Evolutionary conservation across 2,329 filamentous ascomycete genomes (phyloP).

Genomic region (Fusarium anthophilum): DNA sequence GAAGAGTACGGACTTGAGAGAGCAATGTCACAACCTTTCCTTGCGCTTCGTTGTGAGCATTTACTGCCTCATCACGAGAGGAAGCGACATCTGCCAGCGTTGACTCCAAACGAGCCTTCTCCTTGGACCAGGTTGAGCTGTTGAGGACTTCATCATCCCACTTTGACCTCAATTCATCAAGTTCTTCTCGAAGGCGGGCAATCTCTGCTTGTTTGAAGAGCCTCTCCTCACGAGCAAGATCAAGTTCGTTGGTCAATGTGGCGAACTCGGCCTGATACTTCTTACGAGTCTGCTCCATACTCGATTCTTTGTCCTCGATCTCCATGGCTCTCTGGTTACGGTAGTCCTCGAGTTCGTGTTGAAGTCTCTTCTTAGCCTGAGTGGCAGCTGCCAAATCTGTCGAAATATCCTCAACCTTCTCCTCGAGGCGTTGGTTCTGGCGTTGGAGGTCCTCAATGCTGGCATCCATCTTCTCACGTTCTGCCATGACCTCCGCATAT

Average conservation of each 20-base stretch:
- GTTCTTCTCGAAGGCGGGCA: constrained; percentile 88
- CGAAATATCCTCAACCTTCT: constrained; percentile 88
- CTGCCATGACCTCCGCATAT: constrained; percentile 88
- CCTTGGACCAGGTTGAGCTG: constrained; percentile 97
- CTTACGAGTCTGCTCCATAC: constrained; percentile 95
- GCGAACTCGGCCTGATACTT: constrained; percentile 97
- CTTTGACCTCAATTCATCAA: constrained; percentile 93
- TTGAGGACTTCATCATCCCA: constrained; percentile 99
- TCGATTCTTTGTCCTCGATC: constrained; percentile 95
- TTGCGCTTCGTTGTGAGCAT: constrained; percentile 94
- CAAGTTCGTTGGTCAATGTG: constrained; percentile 88
- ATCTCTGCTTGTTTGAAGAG: constrained; percentile 89
- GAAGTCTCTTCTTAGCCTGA: constrained; percentile 91
- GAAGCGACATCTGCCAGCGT: constrained; percentile 88
- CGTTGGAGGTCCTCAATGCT: constrained; percentile 90
- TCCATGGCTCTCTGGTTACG: constrained; percentile 94
- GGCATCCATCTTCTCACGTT: constrained; percentile 89
- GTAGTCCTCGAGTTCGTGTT: constrained; percentile 98
- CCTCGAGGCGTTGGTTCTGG: constrained; percentile 88
- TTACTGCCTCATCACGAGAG: constrained; percentile 92
- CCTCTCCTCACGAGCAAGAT: constrained; percentile 89
- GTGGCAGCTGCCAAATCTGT: constrained; percentile 87
- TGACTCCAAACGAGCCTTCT: constrained; percentile 90
- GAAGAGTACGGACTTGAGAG: constrained; percentile 86
- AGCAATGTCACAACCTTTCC: constrained; percentile 90